Percentiles rank a stretch among this genome's conserved stretches.
Evolutionary conservation across 2,329 filamentous ascomycete genomes (phyloP).

Genomic region (Exserohilum rostratum): DNA sequence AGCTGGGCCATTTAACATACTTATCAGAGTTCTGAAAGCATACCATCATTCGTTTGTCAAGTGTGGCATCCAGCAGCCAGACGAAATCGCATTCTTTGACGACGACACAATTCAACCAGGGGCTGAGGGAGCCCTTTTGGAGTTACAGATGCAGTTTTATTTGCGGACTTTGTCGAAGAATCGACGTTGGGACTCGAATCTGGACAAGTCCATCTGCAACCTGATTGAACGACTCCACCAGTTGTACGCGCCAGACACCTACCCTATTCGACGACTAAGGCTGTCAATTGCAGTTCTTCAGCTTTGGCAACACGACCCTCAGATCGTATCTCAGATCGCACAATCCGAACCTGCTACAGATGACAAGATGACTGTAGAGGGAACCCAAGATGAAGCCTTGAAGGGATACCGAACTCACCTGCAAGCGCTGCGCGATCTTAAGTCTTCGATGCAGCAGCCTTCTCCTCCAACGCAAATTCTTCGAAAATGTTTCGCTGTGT

Average conservation of each 20-base stretch:
- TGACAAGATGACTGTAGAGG: background rate
- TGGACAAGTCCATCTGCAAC: conserved; percentile 31
- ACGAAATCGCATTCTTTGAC: conserved; percentile 56
- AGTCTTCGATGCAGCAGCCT: conserved; percentile 50
- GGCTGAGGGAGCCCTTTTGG: conserved; percentile 49
- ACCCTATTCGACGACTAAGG: conserved; percentile 44
- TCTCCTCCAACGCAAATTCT: conserved; percentile 33
- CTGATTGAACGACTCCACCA: conserved; percentile 32
- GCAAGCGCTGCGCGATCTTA: conserved; percentile 46
- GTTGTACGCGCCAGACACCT: conserved; percentile 35
- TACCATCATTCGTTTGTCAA: conserved; percentile 61
- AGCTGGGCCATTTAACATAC: conserved; percentile 56
- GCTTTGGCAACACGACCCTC: conserved; percentile 63
- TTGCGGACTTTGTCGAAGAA: conserved; percentile 37
- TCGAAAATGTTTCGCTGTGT: conserved; percentile 40
- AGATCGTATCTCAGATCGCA: conserved; percentile 54
- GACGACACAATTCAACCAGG: conserved; percentile 31
- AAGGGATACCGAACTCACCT: conserved; percentile 44
- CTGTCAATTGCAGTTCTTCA: conserved; percentile 35
- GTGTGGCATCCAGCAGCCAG: conserved; percentile 54
- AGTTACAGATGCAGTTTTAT: conserved; percentile 50
- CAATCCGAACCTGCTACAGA: conserved; percentile 4
- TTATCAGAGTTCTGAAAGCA: conserved; percentile 65
- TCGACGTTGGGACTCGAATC: conserved; percentile 35
- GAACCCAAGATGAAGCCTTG: conserved; percentile 44